These are phyloP conservation scores for Penicillium chermesinum DNA, from an alignment of 495 filamentous ascomycete genomes.

Conservation along the genomic window DNA sequence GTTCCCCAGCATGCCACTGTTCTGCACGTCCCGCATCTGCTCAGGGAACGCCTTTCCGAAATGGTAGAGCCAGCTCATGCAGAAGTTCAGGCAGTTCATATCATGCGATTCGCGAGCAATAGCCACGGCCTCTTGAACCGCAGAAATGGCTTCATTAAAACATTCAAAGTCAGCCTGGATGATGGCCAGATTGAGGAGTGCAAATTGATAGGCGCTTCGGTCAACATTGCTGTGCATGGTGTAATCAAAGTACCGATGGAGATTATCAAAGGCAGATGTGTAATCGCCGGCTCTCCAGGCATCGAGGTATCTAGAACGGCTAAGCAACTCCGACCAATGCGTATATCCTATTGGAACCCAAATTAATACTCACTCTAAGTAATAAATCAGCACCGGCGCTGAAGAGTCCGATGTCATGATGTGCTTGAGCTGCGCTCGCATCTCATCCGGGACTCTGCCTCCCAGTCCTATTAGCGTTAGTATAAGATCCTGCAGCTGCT, in stretches of 20 bases:
- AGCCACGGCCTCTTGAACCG: slow-evolving; percentile 88
- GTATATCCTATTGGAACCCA: too few relatives aligned
- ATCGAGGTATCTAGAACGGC: slow-evolving; percentile 67
- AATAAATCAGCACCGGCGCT: slow-evolving; percentile 69
- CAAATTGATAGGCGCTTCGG: slow-evolving; percentile 90
- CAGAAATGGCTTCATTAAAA: slow-evolving; percentile 80
- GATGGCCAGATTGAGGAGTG: slow-evolving; percentile 87
- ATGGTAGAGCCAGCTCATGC: slow-evolving; percentile 95
- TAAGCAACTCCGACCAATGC: too few relatives aligned
- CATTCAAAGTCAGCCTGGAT: slow-evolving; percentile 95
- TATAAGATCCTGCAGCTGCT: neutral
- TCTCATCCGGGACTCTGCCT: slow-evolving; percentile 62
- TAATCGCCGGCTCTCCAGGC: slow-evolving; percentile 90
- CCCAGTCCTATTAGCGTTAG: slow-evolving; percentile 52
- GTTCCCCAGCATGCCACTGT: slow-evolving; percentile 66
- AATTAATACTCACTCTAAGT: slow-evolving; percentile 62
- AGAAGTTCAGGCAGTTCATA: slow-evolving; percentile 88
- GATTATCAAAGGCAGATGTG: slow-evolving; percentile 77
- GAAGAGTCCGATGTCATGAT: slow-evolving; percentile 62
- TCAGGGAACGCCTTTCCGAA: slow-evolving; percentile 80
- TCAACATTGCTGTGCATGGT: slow-evolving; percentile 79
- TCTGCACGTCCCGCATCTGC: slow-evolving; percentile 63
- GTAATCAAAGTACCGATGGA: slow-evolving; percentile 97
- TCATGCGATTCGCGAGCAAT: slow-evolving; percentile 91
- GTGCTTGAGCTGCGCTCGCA: slow-evolving; percentile 57